Evolutionary conservation across 2,329 filamentous ascomycete species (phyloP).

Genomic region (Diplodia mutila): DNA sequence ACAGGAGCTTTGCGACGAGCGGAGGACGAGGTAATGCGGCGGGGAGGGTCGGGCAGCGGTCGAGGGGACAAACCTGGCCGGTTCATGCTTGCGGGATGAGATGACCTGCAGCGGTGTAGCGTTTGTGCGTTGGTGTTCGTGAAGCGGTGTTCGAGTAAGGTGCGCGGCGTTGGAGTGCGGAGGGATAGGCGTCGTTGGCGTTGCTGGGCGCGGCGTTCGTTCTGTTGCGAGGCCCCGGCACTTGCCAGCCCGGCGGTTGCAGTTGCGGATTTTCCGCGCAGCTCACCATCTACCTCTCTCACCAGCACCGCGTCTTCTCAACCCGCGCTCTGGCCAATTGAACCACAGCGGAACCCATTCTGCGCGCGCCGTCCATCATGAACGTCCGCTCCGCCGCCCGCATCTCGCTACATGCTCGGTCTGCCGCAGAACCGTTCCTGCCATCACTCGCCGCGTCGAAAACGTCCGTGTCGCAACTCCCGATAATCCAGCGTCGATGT

Average conservation of each 20-base stretch:
- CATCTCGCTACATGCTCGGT: conserved; percentile 14
- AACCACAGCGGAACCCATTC: neutral
- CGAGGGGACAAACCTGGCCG: conserved; percentile 26
- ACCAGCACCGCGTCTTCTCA: conserved; percentile 1
- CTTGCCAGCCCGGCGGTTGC: conserved; percentile 5
- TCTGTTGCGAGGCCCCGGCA: conserved; percentile 15
- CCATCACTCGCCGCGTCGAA: conserved; percentile 30
- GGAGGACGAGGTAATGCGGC: conserved; percentile 20
- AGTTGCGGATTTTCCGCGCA: conserved; percentile 16
- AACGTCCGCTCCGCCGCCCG: conserved; percentile 23
- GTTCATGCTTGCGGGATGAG: conserved; percentile 23
- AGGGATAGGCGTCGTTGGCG: conserved; percentile 8
- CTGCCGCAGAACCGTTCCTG: neutral
- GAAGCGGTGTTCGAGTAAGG: conserved; percentile 1
- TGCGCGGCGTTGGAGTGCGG: conserved; percentile 4
- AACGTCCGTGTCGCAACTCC: conserved; percentile 59
- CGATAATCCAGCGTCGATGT: conserved; percentile 54
- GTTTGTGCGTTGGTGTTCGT: neutral
- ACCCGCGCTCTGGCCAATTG: conserved; percentile 15
- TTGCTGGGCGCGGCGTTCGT: conserved; percentile 12
- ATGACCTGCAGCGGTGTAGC: neutral
- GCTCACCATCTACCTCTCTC: neutral
- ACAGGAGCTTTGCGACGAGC: conserved; percentile 20
- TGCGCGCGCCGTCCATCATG: conserved; percentile 12
- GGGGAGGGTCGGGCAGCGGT: conserved; percentile 20